Evolutionary conservation across 2,329 filamentous ascomycete species (phyloP), one percentile per base, ranked within the genome.

Genomic region (Exophiala sp.): DNA sequence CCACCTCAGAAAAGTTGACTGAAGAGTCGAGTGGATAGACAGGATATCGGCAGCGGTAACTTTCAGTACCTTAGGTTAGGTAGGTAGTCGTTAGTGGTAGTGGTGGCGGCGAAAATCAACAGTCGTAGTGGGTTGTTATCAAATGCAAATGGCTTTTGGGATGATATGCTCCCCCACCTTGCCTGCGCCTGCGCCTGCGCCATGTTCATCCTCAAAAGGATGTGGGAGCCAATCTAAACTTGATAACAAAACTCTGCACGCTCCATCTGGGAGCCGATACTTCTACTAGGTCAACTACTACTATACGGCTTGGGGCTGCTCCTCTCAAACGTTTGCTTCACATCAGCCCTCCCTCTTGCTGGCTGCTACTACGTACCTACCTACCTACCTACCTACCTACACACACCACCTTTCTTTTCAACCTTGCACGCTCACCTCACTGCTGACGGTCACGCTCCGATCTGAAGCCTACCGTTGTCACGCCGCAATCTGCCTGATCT

Each of bases 231-330:
- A 54, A 55, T 55, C 53, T 55, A 52, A n/a, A 52, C 49, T 52
- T 52, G 49, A 50, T 51, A 52, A 46, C 52, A 52, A 55, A 53
- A 45, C 52, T 55, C 39, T 55, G 48, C 52, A 46, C 52, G 34
- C 52, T 55, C 47, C 43, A 48, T 49, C 42, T 27, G 24, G 27
- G 35, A 18, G 43, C 30, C 32, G 23, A 18, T 39, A 42, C 39
- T 42, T 3, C 39, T 24, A 42, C 21, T 24, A 27, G 10, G 18
- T 8, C 27, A n/a, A 18, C 14, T 29, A 19, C 40, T 34, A 16
- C 16, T 18, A 5, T 32, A 21, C 22, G 37, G 19, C 30, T 43
- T 7, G 24, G 24, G 24, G 37, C 35, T 48, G 37, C 47, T 39
- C 24, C 24, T 10, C 24, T 14, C 16, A 14, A 22, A 8, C 29